A percentile compares a stretch with the other conserved stretches of the same genome.
Conservation (phyloP, 495 filamentous ascomycete genomes). For the Penicillium lagena region DNA sequence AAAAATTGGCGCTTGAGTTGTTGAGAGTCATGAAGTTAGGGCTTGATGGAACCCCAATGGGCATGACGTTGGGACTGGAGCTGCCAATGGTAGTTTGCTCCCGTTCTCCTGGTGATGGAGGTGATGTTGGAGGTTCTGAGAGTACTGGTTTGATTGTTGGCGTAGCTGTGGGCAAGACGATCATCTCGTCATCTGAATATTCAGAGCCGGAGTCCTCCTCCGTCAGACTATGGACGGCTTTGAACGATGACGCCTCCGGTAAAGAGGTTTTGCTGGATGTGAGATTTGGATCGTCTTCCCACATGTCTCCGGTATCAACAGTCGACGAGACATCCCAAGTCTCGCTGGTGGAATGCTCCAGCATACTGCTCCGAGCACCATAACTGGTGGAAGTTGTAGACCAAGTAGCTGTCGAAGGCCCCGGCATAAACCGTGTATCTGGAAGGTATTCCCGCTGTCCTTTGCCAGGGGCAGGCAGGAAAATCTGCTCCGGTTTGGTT, state of each 20-base stretch:
- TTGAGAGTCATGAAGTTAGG: slow-evolving; percentile 39
- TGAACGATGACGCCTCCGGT: slow-evolving; percentile 23
- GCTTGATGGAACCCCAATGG: slow-evolving; percentile 38
- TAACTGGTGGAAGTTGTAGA: slow-evolving; percentile 24
- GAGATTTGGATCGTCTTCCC: slow-evolving; percentile 33
- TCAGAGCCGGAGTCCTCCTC: slow-evolving; percentile 17
- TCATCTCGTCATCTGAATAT: slow-evolving; percentile 36
- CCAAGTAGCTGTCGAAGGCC: slow-evolving; percentile 16
- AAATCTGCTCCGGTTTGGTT: slow-evolving; percentile 46
- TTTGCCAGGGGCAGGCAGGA: slow-evolving; percentile 41
- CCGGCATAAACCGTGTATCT: slow-evolving; percentile 21
- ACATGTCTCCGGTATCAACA: slow-evolving; percentile 35
- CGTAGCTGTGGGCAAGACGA: slow-evolving; percentile 25
- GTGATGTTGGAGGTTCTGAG: slow-evolving; percentile 22
- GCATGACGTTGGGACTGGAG: slow-evolving; percentile 39
- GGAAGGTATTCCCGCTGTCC: slow-evolving; percentile 32
- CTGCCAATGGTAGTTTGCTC: slow-evolving; percentile 19
- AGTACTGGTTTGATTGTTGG: slow-evolving; percentile 37
- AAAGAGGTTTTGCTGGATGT: slow-evolving; percentile 37
- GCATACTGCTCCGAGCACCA: slow-evolving; percentile 20
- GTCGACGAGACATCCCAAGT: slow-evolving; percentile 38
- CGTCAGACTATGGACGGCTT: slow-evolving; percentile 12
- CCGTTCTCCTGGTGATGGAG: slow-evolving; percentile 6
- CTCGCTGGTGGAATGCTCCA: slow-evolving; percentile 25
- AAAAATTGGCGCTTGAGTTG: slow-evolving; percentile 37